phyloP scores from a whole-genome alignment of 2,329 filamentous ascomycete genomes.

The Dactylellina cionopaga region DNA sequence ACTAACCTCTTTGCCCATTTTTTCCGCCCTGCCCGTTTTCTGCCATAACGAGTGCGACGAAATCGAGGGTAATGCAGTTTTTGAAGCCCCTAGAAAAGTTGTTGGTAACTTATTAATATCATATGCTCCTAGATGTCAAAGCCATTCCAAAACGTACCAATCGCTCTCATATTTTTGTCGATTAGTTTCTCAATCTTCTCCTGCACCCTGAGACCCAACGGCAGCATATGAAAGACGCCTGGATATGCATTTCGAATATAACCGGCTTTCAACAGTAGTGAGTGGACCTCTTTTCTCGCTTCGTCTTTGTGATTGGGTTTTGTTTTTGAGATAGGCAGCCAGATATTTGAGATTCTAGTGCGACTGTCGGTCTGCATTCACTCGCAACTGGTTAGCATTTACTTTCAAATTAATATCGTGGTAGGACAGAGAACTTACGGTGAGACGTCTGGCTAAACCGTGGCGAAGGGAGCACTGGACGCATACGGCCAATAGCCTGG shows the following conservation, averaged over 20 bases:
- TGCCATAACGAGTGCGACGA: conserved; percentile 86
- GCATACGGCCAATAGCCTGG: conserved; percentile 13
- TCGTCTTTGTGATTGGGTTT: conserved; percentile 18
- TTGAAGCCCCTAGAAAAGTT: conserved; percentile 73
- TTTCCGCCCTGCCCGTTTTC: conserved; percentile 80
- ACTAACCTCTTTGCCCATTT: conserved; percentile 75
- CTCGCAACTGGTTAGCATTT: too few relatives aligned
- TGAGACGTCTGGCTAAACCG: conserved; percentile 23
- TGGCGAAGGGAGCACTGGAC: conserved; percentile 34
- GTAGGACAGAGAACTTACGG: conserved; percentile 29
- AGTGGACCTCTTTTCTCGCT: conserved; percentile 67
- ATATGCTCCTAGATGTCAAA: not conserved
- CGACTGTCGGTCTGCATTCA: conserved; percentile 67
- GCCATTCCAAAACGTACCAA: conserved; percentile 66
- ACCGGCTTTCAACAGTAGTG: conserved; percentile 75
- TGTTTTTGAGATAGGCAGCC: conserved; percentile 70
- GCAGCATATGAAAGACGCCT: conserved; percentile 91
- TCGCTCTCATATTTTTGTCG: conserved; percentile 83
- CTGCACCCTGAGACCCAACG: conserved; percentile 85
- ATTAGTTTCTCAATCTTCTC: conserved; percentile 86
- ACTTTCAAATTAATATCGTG: too few relatives aligned
- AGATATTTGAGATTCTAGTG: conserved; percentile 76
- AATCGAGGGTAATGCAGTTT: conserved; percentile 82
- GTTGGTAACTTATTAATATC: conserved; percentile 24
- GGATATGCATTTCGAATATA: conserved; percentile 83